Evolutionary conservation across 345 rosid genomes (phyloP).

Genomic region (Murraya paniculata): DNA sequence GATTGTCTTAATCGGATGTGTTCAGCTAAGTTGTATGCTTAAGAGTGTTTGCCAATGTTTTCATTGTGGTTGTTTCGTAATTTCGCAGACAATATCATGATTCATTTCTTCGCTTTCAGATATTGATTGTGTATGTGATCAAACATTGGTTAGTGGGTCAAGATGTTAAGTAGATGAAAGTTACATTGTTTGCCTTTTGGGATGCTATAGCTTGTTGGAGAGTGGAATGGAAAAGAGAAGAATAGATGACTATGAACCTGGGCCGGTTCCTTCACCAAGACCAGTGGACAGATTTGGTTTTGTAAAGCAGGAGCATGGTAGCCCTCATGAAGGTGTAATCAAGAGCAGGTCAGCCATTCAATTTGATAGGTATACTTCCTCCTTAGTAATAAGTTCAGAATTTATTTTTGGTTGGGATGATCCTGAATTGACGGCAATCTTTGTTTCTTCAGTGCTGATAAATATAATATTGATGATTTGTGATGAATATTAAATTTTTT

Average conservation of each 20-base stretch:
- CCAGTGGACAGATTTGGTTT: slow-evolving; percentile 76
- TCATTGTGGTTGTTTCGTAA: neutral
- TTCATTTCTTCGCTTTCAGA: slow-evolving; percentile 14
- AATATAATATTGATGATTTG: slow-evolving; percentile 13
- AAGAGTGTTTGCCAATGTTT: neutral
- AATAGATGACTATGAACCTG: slow-evolving; percentile 62
- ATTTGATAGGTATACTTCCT: slow-evolving; percentile 45
- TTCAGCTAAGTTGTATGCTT: neutral
- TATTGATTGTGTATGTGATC: slow-evolving; percentile 10
- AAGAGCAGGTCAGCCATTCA: slow-evolving; percentile 51
- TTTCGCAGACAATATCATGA: neutral
- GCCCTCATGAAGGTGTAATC: slow-evolving; percentile 43
- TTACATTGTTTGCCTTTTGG: slow-evolving; percentile 11
- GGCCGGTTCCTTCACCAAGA: slow-evolving; percentile 57
- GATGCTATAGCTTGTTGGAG: slow-evolving; percentile 21
- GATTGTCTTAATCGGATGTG: neutral
- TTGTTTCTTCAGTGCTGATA: slow-evolving; percentile 4
- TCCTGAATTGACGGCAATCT: neutral
- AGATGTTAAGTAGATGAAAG: slow-evolving; percentile 27
- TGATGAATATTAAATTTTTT: slow-evolving; percentile 12
- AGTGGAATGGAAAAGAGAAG: slow-evolving; percentile 64
- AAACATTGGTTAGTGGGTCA: slow-evolving; percentile 10
- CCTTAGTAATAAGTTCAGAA: neutral
- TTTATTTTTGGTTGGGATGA: neutral
- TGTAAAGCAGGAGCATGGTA: slow-evolving; percentile 59